These are phyloP conservation scores for Azolla pinnata DNA, from an alignment of 75 land plant species.

Conservation along the genomic window DNA sequence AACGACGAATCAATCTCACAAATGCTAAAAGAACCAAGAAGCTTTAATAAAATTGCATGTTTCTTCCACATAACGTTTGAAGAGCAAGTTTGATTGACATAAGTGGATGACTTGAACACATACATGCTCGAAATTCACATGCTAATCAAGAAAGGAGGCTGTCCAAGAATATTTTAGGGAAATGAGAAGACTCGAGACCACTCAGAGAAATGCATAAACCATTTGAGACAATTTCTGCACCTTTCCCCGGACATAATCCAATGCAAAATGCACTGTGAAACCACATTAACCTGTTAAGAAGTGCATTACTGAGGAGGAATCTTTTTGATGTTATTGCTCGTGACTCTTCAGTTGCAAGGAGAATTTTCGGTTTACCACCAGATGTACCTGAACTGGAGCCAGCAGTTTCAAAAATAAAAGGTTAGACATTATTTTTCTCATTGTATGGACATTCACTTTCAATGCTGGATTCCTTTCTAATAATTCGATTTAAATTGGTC, in stretches of 20 bases:
- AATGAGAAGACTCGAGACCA: background rate
- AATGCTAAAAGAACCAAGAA: too few relatives aligned
- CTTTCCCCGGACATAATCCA: too few relatives aligned
- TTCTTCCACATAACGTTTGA: too few relatives aligned
- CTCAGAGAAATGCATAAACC: background rate
- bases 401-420: background rate
- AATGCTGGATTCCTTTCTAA: too few relatives aligned
- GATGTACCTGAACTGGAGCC: slow-evolving; percentile 60
- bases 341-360: slow-evolving; percentile 36
- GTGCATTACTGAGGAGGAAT: slow-evolving; percentile 1
- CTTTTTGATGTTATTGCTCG: background rate
- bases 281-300: background rate
- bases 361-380: slow-evolving; percentile 49
- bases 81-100: too few relatives aligned
- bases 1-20: too few relatives aligned
- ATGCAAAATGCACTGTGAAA: background rate
- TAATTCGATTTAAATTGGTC: too few relatives aligned
- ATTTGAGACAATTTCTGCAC: background rate
- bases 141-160: too few relatives aligned
- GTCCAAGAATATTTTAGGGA: too few relatives aligned
- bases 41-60: too few relatives aligned
- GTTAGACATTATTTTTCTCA: background rate
- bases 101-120: too few relatives aligned
- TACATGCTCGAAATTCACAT: too few relatives aligned
- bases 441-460: background rate